Base-by-base conservation (phyloP, 139 green algal genomes). In the Chlamydomonas incerta region DNA sequence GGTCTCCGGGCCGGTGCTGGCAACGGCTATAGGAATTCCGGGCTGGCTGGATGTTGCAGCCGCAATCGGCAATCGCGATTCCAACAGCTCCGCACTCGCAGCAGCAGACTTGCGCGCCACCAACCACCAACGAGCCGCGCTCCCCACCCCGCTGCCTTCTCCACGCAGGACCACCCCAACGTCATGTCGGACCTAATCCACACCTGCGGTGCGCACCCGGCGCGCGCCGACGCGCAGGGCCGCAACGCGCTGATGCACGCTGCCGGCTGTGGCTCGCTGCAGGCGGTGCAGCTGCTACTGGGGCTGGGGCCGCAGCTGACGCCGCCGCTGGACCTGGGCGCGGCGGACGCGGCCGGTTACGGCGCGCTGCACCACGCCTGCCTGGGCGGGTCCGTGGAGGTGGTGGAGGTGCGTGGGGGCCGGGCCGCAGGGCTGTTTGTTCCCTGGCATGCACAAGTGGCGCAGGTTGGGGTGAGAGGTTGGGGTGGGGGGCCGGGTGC, bases 211-310 rank as follows among this genome's bases (percentile, higher is more conserved):
- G 50, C 63, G 26, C 65, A n/a, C 20, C 71, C 83, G 29, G 46
- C 15, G 10, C 65, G 66, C 23, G 62, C 47, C 3, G 83, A 88
- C 66, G 55, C 21, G 31, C 29, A 58, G 5, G 83, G 83, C 35
- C 83, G 83, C 47, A 88, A 57, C 26, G 62, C 83, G 24, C 83
- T 88, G 33, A 83, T 88, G 83, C 74, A 88, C 35, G 83, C 83
- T 10, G 83, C 83, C 3, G 83, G 55, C 20, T 23, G 55, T 2
- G 55, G 55, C 55, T 62, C 20, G 20, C 55, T 62, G 55, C 55
- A 88, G 57, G 74, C 80, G 21, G 66, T 85, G 58, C 80, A 70
- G 20, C 31, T 85, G 50, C 80, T 85, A 67, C 80, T 75, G 14
- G 18, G 24, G 33, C 34, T 15, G 41, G 41, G 41, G 41, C 8